Base-by-base conservation (phyloP, 2,329 filamentous ascomycete species). In the Pseudogymnoascus sp. region DNA sequence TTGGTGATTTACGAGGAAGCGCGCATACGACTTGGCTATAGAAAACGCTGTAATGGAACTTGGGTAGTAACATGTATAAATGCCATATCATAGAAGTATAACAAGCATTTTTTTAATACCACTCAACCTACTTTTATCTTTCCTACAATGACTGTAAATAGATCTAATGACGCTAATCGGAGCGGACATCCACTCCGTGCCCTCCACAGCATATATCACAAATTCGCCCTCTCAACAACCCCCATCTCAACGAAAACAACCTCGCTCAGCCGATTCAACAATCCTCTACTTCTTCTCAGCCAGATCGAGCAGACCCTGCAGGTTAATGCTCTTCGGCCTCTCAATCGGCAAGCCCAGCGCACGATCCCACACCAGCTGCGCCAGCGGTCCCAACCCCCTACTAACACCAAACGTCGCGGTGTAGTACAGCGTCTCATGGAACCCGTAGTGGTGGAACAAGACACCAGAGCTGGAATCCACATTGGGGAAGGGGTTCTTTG, bases 381-480 rank as follows among this genome's bases (percentile, higher is more conserved):
- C 92, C 60, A 99, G 82, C 21, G 95, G 95, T 7, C 95, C 95
- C 15, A 99, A 80, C 62, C 86, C 86, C 69, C 86, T 79, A 65
- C 83, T 87, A 11, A 89, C 86, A 66, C 86, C 87, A 67, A 89
- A 89, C 0, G 86, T 88, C 64, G 85, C 86, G 3, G 86, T 88
- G 80, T 97, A 99, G 82, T 97, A 99, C 10, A 97, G 83, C 0
- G 93, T 96, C 80, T 97, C 91, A 76, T 90, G 89, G 86, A 99
- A 96, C 64, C 93, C 95, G 75, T 96, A 99, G 81, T 97, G 92
- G 78, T 97, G 88, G 86, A 99, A 97, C 60, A 99, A 83, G 5
- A 97, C 93, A 68, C 95, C 95, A 0, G 92, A 96, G 67, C 86
- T 88, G 59, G 89, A 92, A 77, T 99, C 95, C 66, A 99, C 95